Conservation (phyloP, 768 basidiomycete species). For the Punctularia strigosozonata region DNA sequence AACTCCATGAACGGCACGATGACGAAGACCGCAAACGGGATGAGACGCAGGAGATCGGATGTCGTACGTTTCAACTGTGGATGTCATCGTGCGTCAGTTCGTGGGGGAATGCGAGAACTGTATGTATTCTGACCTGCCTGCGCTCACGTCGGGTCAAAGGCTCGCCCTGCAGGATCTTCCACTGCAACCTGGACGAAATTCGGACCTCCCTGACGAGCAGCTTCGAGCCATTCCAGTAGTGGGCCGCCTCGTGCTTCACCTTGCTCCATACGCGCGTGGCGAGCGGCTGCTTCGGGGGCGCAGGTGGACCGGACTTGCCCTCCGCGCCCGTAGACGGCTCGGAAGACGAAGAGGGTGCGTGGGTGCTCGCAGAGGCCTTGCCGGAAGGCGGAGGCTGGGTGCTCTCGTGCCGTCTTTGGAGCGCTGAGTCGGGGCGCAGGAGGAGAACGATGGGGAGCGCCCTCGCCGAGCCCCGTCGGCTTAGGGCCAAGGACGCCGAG, state of each 20-base stretch:
- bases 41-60: constrained; percentile 80
- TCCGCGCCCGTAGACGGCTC: constrained; percentile 23
- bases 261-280: constrained; percentile 72
- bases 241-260: constrained; percentile 89
- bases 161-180: constrained; percentile 88
- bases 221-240: constrained; percentile 96
- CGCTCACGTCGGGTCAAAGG: constrained; percentile 86
- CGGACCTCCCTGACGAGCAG: constrained; percentile 89
- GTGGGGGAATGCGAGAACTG: constrained; percentile 7
- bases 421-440: constrained; percentile 10
- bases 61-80: constrained; percentile 83
- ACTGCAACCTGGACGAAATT: constrained; percentile 78
- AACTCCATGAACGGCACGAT: constrained; percentile 98
- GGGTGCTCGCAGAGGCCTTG: constrained; percentile 5
- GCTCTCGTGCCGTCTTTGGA: constrained; percentile 3
- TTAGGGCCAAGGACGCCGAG: constrained; percentile 8
- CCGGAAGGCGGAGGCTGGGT: constrained; percentile 3
- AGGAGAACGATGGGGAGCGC: constrained; percentile 15
- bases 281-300: constrained; percentile 33
- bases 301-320: constrained; percentile 36
- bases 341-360: constrained; percentile 10
- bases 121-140: constrained; percentile 88
- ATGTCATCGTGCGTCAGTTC: background rate
- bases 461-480: constrained; percentile 7
- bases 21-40: constrained; percentile 92